Evolutionary conservation across 2,329 filamentous ascomycete genomes (phyloP).

Genomic region (Mycogone perniciosa): DNA sequence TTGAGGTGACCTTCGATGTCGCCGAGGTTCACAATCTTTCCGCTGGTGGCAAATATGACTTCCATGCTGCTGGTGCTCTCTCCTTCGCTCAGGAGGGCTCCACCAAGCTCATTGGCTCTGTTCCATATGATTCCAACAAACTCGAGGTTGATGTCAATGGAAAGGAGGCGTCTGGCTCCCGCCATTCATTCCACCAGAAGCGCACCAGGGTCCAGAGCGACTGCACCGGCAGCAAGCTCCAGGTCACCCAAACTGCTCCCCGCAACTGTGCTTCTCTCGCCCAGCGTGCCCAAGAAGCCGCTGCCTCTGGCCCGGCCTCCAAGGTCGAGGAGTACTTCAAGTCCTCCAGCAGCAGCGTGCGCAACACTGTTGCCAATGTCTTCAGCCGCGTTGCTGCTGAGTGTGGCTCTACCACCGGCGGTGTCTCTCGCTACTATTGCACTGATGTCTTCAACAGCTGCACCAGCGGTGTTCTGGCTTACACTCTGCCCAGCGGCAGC

Average conservation of each 20-base stretch:
- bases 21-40: slow-evolving; percentile 49
- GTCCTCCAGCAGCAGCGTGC: slow-evolving; percentile 38
- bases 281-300: slow-evolving; percentile 43
- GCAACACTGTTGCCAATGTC: slow-evolving; percentile 46
- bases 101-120: slow-evolving; percentile 46
- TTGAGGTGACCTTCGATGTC: slow-evolving; percentile 48
- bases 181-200: slow-evolving; percentile 41
- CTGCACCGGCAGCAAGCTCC: slow-evolving; percentile 44
- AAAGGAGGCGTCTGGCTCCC: slow-evolving; percentile 43
- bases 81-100: slow-evolving; percentile 47
- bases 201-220: slow-evolving; percentile 47
- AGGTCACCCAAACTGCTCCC: slow-evolving; percentile 44
- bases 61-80: slow-evolving; percentile 51
- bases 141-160: slow-evolving; percentile 53
- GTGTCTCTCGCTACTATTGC: slow-evolving; percentile 52
- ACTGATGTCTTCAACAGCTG: slow-evolving; percentile 50
- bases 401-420: slow-evolving; percentile 43
- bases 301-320: slow-evolving; percentile 40
- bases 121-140: slow-evolving; percentile 54
- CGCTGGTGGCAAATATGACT: slow-evolving; percentile 46
- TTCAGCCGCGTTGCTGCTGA: slow-evolving; percentile 46
- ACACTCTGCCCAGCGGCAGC: slow-evolving; percentile 49
- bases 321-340: slow-evolving; percentile 60
- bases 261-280: slow-evolving; percentile 49
- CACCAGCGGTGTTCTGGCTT: slow-evolving; percentile 48